Percentiles rank a stretch among this genome's conserved stretches.
Evolutionary conservation across 768 basidiomycete species (phyloP).

Genomic region (Trametes maxima): DNA sequence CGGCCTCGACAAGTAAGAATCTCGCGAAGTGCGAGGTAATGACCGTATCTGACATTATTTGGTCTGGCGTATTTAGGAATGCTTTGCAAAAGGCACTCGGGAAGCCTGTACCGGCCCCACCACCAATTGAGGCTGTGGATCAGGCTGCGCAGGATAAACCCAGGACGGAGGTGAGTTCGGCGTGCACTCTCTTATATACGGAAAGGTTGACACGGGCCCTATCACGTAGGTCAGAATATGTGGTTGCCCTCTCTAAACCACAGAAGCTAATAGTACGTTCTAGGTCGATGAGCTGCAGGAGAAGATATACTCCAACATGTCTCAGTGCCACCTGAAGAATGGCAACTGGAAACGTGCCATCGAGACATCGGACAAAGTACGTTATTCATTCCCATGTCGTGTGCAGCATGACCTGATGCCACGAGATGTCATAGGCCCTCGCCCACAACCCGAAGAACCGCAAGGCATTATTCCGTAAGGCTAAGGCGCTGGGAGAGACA

Average conservation of each 20-base stretch:
- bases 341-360: constrained; percentile 77
- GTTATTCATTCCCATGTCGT: not conserved
- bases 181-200: not conserved
- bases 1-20: constrained; percentile 76
- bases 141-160: constrained; percentile 44
- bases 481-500: constrained; percentile 73
- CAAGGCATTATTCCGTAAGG: constrained; percentile 83
- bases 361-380: constrained; percentile 81
- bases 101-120: constrained; percentile 13
- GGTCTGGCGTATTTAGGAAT: constrained; percentile 18
- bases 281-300: constrained; percentile 77
- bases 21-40: too few species aligned
- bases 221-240: not conserved
- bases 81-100: constrained; percentile 25
- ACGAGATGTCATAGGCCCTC: constrained; percentile 53
- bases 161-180: constrained; percentile 61
- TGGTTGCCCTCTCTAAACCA: not conserved
- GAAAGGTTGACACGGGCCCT: too few species aligned
- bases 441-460: constrained; percentile 73
- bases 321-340: constrained; percentile 80
- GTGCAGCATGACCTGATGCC: not conserved
- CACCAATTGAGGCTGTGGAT: constrained; percentile 15
- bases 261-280: not conserved
- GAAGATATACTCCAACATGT: constrained; percentile 86
- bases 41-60: not conserved